A percentile compares a stretch with the other conserved stretches of the same genome.
phyloP scores from a whole-genome alignment of 1,284 basidiomycete species.

The Marasmius tenuissimus region DNA sequence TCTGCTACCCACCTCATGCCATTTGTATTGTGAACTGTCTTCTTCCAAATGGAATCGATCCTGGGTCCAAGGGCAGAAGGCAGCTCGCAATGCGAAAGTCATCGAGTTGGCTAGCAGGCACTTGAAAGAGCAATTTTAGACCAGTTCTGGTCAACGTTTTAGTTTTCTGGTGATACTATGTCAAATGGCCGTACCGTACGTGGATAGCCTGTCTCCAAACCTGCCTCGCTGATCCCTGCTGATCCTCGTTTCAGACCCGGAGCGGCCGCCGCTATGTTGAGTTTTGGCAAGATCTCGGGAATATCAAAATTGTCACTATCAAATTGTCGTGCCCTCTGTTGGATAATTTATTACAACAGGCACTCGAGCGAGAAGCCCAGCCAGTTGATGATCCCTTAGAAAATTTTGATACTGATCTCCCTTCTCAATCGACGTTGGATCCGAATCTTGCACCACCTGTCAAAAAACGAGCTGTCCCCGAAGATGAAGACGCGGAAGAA shows the following conservation, averaged over 20 bases:
- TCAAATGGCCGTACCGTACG: not conserved
- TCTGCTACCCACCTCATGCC: too few species aligned
- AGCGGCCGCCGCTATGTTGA: too few species aligned
- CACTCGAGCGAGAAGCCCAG: not conserved
- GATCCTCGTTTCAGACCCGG: not conserved
- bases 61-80: not conserved
- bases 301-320: not conserved
- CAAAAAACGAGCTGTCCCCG: not conserved
- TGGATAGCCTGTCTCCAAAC: not conserved
- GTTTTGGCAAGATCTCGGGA: too few species aligned
- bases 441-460: not conserved
- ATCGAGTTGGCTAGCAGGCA: not conserved
- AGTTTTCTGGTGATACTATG: not conserved
- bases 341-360: not conserved
- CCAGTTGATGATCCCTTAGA: not conserved
- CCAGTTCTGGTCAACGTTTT: not conserved
- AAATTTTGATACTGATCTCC: not conserved
- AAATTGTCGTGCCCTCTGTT: not conserved
- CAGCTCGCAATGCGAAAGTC: not conserved
- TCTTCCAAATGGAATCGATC: not conserved
- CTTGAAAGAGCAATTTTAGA: not conserved
- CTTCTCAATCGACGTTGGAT: not conserved
- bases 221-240: not conserved
- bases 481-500: not conserved
- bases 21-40: not conserved